phyloP scores from a whole-genome alignment of 306 rosid genomes.

The Corylus avellana region DNA sequence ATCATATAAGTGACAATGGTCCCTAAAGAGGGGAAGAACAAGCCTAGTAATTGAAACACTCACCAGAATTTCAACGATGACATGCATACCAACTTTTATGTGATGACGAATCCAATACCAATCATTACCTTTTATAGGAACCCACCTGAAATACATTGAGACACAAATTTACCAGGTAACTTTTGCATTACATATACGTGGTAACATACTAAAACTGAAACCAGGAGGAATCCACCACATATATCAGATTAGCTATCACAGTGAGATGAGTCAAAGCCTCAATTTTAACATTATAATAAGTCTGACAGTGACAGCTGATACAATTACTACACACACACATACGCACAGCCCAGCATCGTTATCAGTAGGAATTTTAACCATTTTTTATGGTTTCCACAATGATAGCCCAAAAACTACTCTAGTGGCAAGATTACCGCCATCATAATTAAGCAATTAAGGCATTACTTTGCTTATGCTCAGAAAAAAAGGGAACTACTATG shows the following conservation, averaged over 20 bases:
- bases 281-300: not conserved
- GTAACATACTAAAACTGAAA: not conserved
- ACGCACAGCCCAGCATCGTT: not conserved
- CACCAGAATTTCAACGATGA: conserved; percentile 86
- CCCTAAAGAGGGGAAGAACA: conserved; percentile 5
- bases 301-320: not conserved
- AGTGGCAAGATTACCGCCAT: conserved; percentile 12
- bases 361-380: not conserved
- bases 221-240: not conserved
- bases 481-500: too few species aligned
- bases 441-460: not conserved
- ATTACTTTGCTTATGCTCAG: not conserved
- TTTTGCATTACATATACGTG: not conserved
- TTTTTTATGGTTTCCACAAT: conserved; percentile 7
- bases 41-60: conserved; percentile 39
- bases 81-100: conserved; percentile 87
- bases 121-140: conserved; percentile 88
- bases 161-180: conserved; percentile 32
- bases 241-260: not conserved
- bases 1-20: conserved; percentile 25
- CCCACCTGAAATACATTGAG: conserved; percentile 71
- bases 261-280: not conserved
- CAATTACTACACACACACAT: not conserved
- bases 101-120: conserved; percentile 99
- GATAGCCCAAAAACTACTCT: not conserved